Conservation (phyloP, 305 asterid genomes). For the Fraxinus baroniana region DNA sequence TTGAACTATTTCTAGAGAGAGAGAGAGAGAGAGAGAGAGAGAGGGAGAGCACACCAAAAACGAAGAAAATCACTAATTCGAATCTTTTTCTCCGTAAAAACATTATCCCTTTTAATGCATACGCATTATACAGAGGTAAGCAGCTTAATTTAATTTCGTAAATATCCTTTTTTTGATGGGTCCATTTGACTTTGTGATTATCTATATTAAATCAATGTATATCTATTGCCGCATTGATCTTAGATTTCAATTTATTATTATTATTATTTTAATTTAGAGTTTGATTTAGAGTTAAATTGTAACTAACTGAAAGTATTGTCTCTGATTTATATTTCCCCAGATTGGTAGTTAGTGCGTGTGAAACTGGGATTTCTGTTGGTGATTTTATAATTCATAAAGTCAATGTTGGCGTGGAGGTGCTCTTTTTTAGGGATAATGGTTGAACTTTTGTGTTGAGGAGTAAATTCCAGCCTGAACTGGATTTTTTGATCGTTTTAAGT, state of each 20-base stretch:
- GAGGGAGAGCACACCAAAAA: neutral
- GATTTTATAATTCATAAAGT: neutral
- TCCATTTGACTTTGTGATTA: neutral
- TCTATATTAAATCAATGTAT: neutral
- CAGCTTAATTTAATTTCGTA: neutral
- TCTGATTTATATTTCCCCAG: neutral
- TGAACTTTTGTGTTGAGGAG: neutral
- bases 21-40: neutral
- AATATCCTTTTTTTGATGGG: neutral
- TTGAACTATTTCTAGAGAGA: neutral
- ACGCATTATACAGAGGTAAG: neutral
- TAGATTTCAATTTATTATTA: neutral
- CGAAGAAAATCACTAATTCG: neutral
- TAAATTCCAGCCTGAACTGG: neutral
- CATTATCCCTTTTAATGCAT: neutral
- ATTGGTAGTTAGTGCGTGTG: neutral
- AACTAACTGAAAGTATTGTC: neutral
- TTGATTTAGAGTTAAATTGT: neutral
- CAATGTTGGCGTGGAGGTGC: neutral
- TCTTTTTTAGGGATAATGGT: neutral
- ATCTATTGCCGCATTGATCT: neutral
- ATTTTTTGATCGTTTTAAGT: neutral
- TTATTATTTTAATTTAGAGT: neutral
- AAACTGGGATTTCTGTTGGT: neutral
- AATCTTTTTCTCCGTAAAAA: neutral